Conservation (phyloP, 1,139 yeast genomes). For the Lodderomyces margitis region DNA sequence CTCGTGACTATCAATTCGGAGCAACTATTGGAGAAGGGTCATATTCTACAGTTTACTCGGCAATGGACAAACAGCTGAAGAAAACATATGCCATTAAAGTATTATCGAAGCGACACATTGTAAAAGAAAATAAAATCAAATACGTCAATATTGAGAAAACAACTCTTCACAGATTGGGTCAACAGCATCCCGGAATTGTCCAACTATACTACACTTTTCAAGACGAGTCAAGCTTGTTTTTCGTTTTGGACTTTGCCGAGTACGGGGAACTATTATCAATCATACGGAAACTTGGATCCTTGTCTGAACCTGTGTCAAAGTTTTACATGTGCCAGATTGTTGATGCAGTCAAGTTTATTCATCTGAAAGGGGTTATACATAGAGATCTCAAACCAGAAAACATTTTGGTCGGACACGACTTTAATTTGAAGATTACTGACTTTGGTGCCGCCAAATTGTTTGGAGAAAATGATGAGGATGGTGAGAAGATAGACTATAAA, state of each 20-base stretch:
- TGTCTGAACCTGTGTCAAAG: slow-evolving; percentile 72
- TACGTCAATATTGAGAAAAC: slow-evolving; percentile 78
- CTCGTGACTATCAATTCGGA: slow-evolving; percentile 70
- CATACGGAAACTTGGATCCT: slow-evolving; percentile 73
- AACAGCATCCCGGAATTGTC: slow-evolving; percentile 64
- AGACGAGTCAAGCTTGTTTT: slow-evolving; percentile 68
- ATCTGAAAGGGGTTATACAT: slow-evolving; percentile 81
- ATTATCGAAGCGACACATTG: slow-evolving; percentile 69
- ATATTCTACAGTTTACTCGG: slow-evolving; percentile 72
- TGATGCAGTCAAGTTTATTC: slow-evolving; percentile 86
- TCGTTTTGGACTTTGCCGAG: slow-evolving; percentile 76
- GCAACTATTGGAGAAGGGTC: slow-evolving; percentile 79
- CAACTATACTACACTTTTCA: slow-evolving; percentile 77
- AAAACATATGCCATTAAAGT: slow-evolving; percentile 73
- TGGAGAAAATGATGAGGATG: slow-evolving; percentile 39
- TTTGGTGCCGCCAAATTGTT: slow-evolving; percentile 95
- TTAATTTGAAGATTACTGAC: slow-evolving; percentile 90
- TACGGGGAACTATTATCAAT: slow-evolving; percentile 72
- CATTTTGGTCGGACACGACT: slow-evolving; percentile 72
- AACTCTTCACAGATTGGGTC: slow-evolving; percentile 68
- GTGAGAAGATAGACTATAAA: slow-evolving; percentile 40
- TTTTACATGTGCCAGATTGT: slow-evolving; percentile 77
- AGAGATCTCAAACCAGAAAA: slow-evolving; percentile 96
- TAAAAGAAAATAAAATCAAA: slow-evolving; percentile 74
- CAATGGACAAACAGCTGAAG: slow-evolving; percentile 55